These are phyloP conservation scores for Schizophyllum commune DNA, from an alignment of 1,284 basidiomycete genomes.

Conservation along the genomic window DNA sequence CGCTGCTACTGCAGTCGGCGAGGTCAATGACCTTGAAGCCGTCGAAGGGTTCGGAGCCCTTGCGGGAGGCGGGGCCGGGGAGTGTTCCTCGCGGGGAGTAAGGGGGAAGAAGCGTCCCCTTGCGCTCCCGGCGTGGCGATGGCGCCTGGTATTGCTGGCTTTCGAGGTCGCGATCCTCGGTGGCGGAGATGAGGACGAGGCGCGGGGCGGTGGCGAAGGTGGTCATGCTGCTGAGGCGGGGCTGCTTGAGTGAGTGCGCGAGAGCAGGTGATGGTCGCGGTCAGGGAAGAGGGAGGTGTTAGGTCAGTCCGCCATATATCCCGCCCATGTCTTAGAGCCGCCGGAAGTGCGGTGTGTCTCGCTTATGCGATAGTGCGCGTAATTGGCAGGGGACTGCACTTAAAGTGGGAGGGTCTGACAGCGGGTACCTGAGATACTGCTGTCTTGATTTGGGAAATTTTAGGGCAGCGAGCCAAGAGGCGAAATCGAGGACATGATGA, in stretches of 20 bases:
- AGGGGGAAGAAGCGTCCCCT: background rate
- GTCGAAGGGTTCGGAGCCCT: background rate
- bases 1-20: background rate
- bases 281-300: background rate
- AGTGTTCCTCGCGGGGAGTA: background rate
- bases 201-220: background rate
- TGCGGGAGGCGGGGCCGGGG: background rate
- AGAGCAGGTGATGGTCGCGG: background rate
- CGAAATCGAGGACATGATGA: background rate
- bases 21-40: background rate
- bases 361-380: background rate
- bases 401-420: background rate
- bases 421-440: background rate
- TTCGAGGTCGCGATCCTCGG: background rate
- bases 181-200: background rate
- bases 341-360: background rate
- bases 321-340: background rate
- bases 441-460: background rate
- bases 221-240: too few species aligned
- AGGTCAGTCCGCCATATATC: background rate
- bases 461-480: background rate
- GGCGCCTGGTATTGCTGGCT: background rate
- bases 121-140: background rate
- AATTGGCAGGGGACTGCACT: background rate
- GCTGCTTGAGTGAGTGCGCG: background rate